These are phyloP conservation scores for Pharnaceum exiguum DNA, from an alignment of 148 eudicot genomes.

Conservation along the genomic window DNA sequence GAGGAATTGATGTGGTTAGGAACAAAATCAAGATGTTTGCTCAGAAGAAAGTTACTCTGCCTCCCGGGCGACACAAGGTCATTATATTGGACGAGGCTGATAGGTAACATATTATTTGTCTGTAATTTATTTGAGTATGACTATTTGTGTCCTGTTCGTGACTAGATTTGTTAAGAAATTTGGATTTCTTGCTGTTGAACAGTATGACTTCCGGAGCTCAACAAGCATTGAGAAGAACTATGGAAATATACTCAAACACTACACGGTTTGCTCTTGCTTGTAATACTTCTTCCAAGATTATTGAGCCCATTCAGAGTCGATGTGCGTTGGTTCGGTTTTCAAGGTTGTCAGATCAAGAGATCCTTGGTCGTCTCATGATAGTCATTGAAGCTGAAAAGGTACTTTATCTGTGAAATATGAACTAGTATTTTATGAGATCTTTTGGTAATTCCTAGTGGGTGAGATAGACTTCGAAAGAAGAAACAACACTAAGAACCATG, in stretches of 20 bases:
- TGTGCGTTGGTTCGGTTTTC: conserved; percentile 95
- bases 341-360: conserved; percentile 94
- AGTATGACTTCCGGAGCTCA: conserved; percentile 99
- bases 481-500: too few relatives aligned
- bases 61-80: conserved; percentile 87
- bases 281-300: conserved; percentile 85
- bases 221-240: conserved; percentile 93
- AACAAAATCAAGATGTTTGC: conserved; percentile 99
- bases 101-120: conserved; percentile 36
- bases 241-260: conserved; percentile 94
- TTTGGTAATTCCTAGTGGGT: not conserved
- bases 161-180: not conserved
- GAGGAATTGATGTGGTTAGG: conserved; percentile 97
- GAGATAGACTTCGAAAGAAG: too few relatives aligned
- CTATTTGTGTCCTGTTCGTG: not conserved
- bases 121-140: too few relatives aligned
- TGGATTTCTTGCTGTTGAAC: conserved; percentile 8
- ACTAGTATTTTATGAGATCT: not conserved
- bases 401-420: not conserved
- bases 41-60: conserved; percentile 91
- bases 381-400: conserved; percentile 91
- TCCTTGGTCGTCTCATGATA: conserved; percentile 89
- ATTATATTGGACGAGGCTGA: conserved; percentile 96
- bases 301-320: conserved; percentile 98
- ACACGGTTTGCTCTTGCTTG: conserved; percentile 99